phyloP scores from a whole-genome alignment of 2,329 filamentous ascomycete species.

The Sporothrix brunneoviolacea region DNA sequence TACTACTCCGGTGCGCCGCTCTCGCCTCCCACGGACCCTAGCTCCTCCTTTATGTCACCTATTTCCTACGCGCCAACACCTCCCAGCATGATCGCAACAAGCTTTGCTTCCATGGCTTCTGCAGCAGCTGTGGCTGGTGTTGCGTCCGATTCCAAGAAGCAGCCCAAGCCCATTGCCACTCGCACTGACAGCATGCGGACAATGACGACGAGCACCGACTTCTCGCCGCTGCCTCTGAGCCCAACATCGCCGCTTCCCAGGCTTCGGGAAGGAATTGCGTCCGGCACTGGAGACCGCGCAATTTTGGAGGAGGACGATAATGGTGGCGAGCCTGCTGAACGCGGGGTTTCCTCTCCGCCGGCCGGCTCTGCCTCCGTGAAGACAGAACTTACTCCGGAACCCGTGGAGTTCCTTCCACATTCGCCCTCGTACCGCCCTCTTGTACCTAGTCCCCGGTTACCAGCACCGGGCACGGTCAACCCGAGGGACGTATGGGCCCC shows the following conservation, averaged over 20 bases:
- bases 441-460: slow-evolving; percentile 23
- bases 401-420: slow-evolving; percentile 13
- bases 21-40: slow-evolving; percentile 19
- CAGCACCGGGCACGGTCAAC: slow-evolving; percentile 43
- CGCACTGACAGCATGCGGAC: slow-evolving; percentile 15
- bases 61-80: slow-evolving; percentile 4
- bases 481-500: slow-evolving; percentile 49
- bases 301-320: slow-evolving; percentile 5
- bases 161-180: slow-evolving; percentile 1
- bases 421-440: slow-evolving; percentile 15
- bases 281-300: neutral
- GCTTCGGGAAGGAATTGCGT: neutral
- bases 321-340: neutral
- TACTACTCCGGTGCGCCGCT: slow-evolving; percentile 23
- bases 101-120: slow-evolving; percentile 13
- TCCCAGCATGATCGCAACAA: slow-evolving; percentile 6
- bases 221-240: slow-evolving; percentile 18
- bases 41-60: slow-evolving; percentile 9
- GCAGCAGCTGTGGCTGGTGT: slow-evolving; percentile 9
- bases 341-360: neutral
- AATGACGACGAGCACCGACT: slow-evolving; percentile 4
- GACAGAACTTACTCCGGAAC: slow-evolving; percentile 16
- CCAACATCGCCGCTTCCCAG: slow-evolving; percentile 18
- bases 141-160: neutral
- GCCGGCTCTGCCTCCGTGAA: neutral